Evolutionary conservation across 192 early-diverging fungal genomes (phyloP).

Genomic region (Backusella morwellensis): DNA sequence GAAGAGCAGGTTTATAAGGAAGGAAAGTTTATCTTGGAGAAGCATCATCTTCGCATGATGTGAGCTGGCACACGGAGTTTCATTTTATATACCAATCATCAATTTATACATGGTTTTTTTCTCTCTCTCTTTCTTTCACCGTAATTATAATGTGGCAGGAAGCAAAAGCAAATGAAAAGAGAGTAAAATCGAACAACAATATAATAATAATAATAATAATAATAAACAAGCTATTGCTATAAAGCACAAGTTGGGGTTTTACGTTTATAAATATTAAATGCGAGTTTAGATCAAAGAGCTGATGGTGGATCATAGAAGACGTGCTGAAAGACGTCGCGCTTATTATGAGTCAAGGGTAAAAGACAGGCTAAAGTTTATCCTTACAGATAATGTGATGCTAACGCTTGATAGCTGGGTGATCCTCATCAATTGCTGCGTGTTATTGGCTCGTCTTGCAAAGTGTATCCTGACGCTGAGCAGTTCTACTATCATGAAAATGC

Average conservation of each 20-base stretch:
- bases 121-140: not conserved
- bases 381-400: too few species aligned
- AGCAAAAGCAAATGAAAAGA: slow-evolving; percentile 34
- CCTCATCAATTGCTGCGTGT: slow-evolving; percentile 37
- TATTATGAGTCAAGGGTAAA: slow-evolving; percentile 46
- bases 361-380: too few species aligned
- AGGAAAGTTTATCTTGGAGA: slow-evolving; percentile 74
- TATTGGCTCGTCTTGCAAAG: slow-evolving; percentile 36
- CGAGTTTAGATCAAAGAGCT: slow-evolving; percentile 38
- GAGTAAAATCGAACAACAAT: slow-evolving; percentile 8
- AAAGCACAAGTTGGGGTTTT: not conserved
- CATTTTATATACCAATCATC: not conserved
- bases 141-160: slow-evolving; percentile 30
- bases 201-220: not conserved
- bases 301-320: slow-evolving; percentile 51
- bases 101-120: not conserved
- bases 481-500: slow-evolving; percentile 53
- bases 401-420: slow-evolving; percentile 33
- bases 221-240: not conserved
- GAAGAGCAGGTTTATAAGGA: slow-evolving; percentile 70
- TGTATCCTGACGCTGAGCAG: slow-evolving; percentile 51
- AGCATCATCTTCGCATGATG: slow-evolving; percentile 49
- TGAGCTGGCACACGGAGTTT: not conserved
- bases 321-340: slow-evolving; percentile 46
- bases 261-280: not conserved